Evolutionary conservation across 495 filamentous ascomycete species (phyloP).

Genomic region (Daldinia grandis): DNA sequence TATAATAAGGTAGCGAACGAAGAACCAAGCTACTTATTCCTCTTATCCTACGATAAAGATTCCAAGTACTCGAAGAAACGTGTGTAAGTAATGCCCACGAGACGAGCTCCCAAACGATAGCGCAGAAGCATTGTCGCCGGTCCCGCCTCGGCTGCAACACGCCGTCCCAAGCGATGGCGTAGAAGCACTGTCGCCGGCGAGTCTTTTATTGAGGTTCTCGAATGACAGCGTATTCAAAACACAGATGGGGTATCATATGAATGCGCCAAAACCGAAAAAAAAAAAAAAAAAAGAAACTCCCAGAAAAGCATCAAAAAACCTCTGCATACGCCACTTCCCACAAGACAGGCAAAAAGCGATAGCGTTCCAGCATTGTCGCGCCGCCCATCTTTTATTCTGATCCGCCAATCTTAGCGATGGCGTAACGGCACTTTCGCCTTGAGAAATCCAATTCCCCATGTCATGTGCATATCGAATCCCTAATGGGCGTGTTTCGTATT

Average conservation of each 20-base stretch:
- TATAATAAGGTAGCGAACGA: conserved; percentile 38
- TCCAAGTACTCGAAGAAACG: conserved; percentile 43
- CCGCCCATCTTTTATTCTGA: conserved; percentile 31
- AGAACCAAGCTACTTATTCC: conserved; percentile 28
- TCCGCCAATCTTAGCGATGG: conserved; percentile 51
- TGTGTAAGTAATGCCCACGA: conserved; percentile 61
- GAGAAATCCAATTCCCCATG: conserved; percentile 41
- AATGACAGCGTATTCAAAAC: conserved; percentile 60
- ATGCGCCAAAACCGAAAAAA: conserved; percentile 41
- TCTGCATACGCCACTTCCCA: conserved; percentile 30
- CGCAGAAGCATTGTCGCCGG: conserved; percentile 62
- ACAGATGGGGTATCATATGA: conserved; percentile 67
- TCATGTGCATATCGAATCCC: conserved; percentile 35
- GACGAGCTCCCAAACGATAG: conserved; percentile 60
- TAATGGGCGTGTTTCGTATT: conserved; percentile 31
- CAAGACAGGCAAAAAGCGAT: conserved; percentile 44
- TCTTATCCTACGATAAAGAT: conserved; percentile 16
- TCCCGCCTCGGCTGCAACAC: conserved; percentile 60
- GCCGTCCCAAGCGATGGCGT: conserved; percentile 68
- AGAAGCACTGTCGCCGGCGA: conserved; percentile 65
- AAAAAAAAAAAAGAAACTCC: conserved; percentile 25
- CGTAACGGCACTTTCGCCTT: conserved; percentile 55
- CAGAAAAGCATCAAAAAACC: conserved; percentile 28
- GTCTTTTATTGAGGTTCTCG: conserved; percentile 46
- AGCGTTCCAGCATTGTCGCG: conserved; percentile 57